Base-by-base conservation (phyloP, 2,329 filamentous ascomycete genomes). In the Colletotrichum endophyticum region DNA sequence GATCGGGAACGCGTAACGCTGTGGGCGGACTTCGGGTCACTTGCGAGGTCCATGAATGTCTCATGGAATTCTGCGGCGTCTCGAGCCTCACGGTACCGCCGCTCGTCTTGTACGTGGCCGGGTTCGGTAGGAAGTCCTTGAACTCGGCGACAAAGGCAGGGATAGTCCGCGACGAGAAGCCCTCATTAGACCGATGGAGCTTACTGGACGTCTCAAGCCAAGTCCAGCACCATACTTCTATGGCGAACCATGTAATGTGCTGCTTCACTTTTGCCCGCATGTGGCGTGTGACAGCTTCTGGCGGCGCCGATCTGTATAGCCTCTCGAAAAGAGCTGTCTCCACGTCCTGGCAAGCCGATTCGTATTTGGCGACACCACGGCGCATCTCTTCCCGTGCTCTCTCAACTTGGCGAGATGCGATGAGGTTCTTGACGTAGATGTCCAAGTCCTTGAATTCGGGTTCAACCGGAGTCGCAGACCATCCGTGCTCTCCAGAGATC, bases 361-460 rank as follows among this genome's bases (percentile, higher is more conserved):
- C 69, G 63, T 78, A 78, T 4, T 63, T 27, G 16, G 56, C 49
- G 25, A 66, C 36, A 5, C 49, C 66, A 15, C 25, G 56, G 12
- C 68, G 66, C 2, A 78, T 78, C 30, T 71, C 70, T 6, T 68
- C 57, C 70, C 66, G 56, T 7, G 77, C 73, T 5, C 66, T 62
- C 7, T 78, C 67, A 19, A 76, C 62, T 9, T 30, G 62, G 8
- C 68, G 53, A 25, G 66, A 67, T 19, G 32, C 66, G 70, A 89
- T 82, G 44, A 88, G 83, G 1, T 82, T 79, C 66, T 86, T 86
- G 81, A 88, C 80, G 77, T 86, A 83, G 61, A 86, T 80, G 79
- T 87, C 84, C 81, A 90, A 90, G 83, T 94, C 90, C 16, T 88
- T 84, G 75, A 94, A 88, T 1, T 86, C 90, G 0, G 93, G 92